Evolutionary conservation across 805 yeast genomes (phyloP).

Genomic region (Metschnikowia vanudenii): DNA sequence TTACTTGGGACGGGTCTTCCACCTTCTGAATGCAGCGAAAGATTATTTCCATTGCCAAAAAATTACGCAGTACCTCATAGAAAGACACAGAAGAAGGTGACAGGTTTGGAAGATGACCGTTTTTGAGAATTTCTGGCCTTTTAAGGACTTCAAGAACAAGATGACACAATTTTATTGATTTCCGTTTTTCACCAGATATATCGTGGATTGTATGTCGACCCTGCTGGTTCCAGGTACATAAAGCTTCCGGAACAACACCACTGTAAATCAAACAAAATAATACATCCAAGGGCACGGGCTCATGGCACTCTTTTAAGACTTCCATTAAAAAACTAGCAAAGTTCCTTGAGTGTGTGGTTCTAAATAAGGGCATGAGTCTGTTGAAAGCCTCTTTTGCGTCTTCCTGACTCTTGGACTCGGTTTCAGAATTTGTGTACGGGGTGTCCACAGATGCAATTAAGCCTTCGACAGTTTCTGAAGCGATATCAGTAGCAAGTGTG

Average conservation of each 20-base stretch:
- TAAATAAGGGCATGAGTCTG: too few species aligned
- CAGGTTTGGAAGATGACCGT: slow-evolving; percentile 10
- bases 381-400: too few species aligned
- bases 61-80: slow-evolving; percentile 42
- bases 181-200: background rate
- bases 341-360: too few species aligned
- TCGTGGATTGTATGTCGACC: background rate
- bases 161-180: background rate
- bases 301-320: too few species aligned
- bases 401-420: too few species aligned
- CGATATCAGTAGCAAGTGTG: too few species aligned
- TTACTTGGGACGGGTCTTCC: slow-evolving; percentile 3
- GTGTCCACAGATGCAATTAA: too few species aligned
- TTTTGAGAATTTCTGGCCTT: background rate
- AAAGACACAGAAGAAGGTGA: slow-evolving; percentile 35
- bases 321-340: too few species aligned
- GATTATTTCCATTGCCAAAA: slow-evolving; percentile 40
- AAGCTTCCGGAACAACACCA: background rate
- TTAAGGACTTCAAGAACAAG: background rate
- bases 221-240: too few species aligned
- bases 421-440: too few species aligned
- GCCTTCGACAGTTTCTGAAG: too few species aligned
- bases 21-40: slow-evolving; percentile 14
- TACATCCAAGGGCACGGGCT: slow-evolving; percentile 40
- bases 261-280: slow-evolving; percentile 40